A percentile compares a stretch with the other conserved stretches of the same genome.
Conservation (phyloP, 116 monocot genomes). For the Phalaenopsis hybrid region DNA sequence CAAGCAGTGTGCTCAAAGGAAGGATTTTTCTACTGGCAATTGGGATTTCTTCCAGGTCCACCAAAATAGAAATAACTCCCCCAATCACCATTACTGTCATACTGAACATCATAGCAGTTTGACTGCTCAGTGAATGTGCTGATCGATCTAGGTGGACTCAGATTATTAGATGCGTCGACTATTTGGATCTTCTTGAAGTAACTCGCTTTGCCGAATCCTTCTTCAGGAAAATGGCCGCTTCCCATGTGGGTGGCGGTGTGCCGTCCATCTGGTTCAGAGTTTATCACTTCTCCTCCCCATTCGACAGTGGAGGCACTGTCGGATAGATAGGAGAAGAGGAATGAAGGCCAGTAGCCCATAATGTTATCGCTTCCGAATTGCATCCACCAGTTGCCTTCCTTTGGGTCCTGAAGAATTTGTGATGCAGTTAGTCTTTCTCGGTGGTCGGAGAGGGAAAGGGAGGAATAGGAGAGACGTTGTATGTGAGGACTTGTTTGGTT, state of each 20-base stretch:
- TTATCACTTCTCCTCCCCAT: conserved; percentile 65
- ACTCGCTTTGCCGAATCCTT: conserved; percentile 52
- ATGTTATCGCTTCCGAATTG: conserved; percentile 46
- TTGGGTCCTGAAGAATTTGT: conserved; percentile 35
- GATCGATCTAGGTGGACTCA: conserved; percentile 26
- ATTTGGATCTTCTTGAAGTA: conserved; percentile 63
- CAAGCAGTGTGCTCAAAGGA: background rate
- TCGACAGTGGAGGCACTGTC: conserved; percentile 51
- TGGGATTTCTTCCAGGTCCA: conserved; percentile 58
- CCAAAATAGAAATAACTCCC: conserved; percentile 64
- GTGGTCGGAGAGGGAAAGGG: no score
- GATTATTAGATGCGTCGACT: conserved; percentile 47
- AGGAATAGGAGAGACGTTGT: no score
- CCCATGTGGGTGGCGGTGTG: conserved; percentile 68
- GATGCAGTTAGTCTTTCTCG: background rate
- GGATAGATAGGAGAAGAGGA: conserved; percentile 51
- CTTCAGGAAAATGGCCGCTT: conserved; percentile 53
- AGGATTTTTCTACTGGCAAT: conserved; percentile 31
- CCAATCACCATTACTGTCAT: conserved; percentile 44
- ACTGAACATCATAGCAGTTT: conserved; percentile 59
- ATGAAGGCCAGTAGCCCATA: conserved; percentile 68
- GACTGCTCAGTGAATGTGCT: conserved; percentile 47
- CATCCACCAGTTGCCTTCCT: conserved; percentile 72
- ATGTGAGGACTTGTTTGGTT: no score
- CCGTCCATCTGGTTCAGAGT: conserved; percentile 37